phyloP scores from a whole-genome alignment of 495 filamentous ascomycete genomes.

The Tirmania nivea region DNA sequence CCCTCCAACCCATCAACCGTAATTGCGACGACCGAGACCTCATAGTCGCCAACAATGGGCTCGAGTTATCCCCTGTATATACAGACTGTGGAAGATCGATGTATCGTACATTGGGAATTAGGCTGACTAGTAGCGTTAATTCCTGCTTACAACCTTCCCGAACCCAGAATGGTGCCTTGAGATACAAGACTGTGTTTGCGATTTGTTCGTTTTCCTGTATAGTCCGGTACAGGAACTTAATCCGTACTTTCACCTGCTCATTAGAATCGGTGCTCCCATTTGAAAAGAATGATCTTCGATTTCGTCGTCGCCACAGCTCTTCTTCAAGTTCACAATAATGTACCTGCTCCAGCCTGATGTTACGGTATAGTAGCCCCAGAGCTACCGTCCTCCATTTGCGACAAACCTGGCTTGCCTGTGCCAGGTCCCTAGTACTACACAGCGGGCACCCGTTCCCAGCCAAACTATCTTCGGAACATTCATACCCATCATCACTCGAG shows the following conservation, averaged over 20 bases:
- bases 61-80: slow-evolving; percentile 55
- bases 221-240: slow-evolving; percentile 56
- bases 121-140: slow-evolving; percentile 65
- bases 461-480: slow-evolving; percentile 60
- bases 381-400: slow-evolving; percentile 36
- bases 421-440: slow-evolving; percentile 81
- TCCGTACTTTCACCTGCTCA: slow-evolving; percentile 52
- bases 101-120: slow-evolving; percentile 66
- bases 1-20: slow-evolving; percentile 65
- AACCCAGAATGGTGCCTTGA: slow-evolving; percentile 94
- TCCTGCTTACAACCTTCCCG: slow-evolving; percentile 68
- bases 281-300: slow-evolving; percentile 49
- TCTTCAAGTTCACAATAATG: slow-evolving; percentile 86
- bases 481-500: slow-evolving; percentile 49
- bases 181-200: slow-evolving; percentile 42
- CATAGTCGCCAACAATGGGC: slow-evolving; percentile 55
- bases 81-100: slow-evolving; percentile 81
- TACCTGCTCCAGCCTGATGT: slow-evolving; percentile 79
- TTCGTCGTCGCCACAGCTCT: slow-evolving; percentile 51
- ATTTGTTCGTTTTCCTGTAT: slow-evolving; percentile 51
- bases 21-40: slow-evolving; percentile 62
- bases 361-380: slow-evolving; percentile 41
- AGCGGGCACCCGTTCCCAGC: slow-evolving; percentile 79
- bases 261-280: slow-evolving; percentile 49
- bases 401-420: slow-evolving; percentile 51